Base-by-base conservation (phyloP, 2,329 filamentous ascomycete genomes). In the Aspergillus novofumigatus region DNA sequence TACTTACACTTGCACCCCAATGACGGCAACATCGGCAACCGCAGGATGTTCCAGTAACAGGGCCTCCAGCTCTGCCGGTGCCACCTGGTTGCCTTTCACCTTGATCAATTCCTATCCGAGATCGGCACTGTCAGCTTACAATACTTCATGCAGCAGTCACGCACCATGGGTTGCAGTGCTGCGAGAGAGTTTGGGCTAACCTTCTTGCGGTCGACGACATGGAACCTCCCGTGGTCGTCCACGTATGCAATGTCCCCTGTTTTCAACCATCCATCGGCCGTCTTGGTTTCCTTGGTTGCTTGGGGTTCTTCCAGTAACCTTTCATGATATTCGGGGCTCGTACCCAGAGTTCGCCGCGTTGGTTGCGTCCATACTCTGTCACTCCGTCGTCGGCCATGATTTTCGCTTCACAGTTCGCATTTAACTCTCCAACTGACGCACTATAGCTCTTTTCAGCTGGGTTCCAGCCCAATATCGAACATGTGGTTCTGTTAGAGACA, bases 121-220 rank as follows among this genome's bases (percentile, higher is more conserved):
- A 10, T 26, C 26, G 25, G 28, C 51, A 11, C 32, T 41, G 55
- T 61, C 51, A 63, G 55, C 48, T 47, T 23, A n/a, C 28, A 25
- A 25, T 28, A 32, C 17, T 28, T 28, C 20, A 11, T 56, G 59
- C 44, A 54, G 29, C 38, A 52, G 17, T 28, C 45, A 49, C 32
- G 47, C 32, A 47, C 32, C 26, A 48, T 50, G 17, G 14, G 51
- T 52, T 49, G 54, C 49, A 42, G 42, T 57, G 14, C 25, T 26
- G 48, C 32, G 26, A 21, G 38, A 10, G 6, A n/a, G 20, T 20
- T 44, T 17, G 20, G 32, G 21, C 59, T 17, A 59, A 80, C 87
- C 78, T 92, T 91, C 76, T 86, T 85, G 42, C 90, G 83, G 71
- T 93, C 90, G 32, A 92, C 86, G 54, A 91, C 87, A 65, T 82